A percentile compares a stretch with the other conserved stretches of the same genome.
Evolutionary conservation across 2,329 filamentous ascomycete species (phyloP).

Genomic region (Ophiostoma ips): DNA sequence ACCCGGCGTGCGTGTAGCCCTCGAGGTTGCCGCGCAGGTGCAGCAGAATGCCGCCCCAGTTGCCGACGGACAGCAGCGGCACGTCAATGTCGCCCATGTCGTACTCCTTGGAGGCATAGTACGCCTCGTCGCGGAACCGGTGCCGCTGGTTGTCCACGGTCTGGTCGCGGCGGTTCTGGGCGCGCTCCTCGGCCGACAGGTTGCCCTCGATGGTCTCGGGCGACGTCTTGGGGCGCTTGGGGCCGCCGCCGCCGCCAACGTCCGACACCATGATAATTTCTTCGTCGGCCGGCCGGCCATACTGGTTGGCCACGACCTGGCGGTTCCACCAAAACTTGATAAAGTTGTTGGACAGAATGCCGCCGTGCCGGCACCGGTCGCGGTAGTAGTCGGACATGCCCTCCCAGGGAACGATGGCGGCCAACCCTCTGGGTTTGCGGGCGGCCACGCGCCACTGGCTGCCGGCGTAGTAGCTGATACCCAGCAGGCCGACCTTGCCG

Average conservation of each 20-base stretch:
- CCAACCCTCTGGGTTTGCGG: slow-evolving; percentile 29
- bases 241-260: background rate
- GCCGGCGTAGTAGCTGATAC: slow-evolving; percentile 34
- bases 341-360: slow-evolving; percentile 44
- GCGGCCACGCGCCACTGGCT: slow-evolving; percentile 35
- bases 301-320: slow-evolving; percentile 54
- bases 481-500: slow-evolving; percentile 34
- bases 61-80: slow-evolving; percentile 51
- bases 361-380: slow-evolving; percentile 46
- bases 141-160: slow-evolving; percentile 32
- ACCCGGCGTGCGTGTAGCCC: slow-evolving; percentile 49
- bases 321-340: slow-evolving; percentile 55
- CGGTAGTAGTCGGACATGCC: slow-evolving; percentile 41
- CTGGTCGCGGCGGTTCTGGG: slow-evolving; percentile 33
- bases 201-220: slow-evolving; percentile 42
- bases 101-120: slow-evolving; percentile 54
- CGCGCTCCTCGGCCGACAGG: slow-evolving; percentile 36
- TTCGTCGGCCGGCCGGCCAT: slow-evolving; percentile 33
- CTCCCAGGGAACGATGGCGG: slow-evolving; percentile 37
- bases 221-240: background rate
- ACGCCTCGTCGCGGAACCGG: slow-evolving; percentile 46
- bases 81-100: slow-evolving; percentile 51
- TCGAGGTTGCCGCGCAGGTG: slow-evolving; percentile 57
- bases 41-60: slow-evolving; percentile 57
- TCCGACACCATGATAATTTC: background rate